These are phyloP conservation scores for Leishmania tropica DNA, from an alignment of 208 protist genomes.

Conservation along the genomic window DNA sequence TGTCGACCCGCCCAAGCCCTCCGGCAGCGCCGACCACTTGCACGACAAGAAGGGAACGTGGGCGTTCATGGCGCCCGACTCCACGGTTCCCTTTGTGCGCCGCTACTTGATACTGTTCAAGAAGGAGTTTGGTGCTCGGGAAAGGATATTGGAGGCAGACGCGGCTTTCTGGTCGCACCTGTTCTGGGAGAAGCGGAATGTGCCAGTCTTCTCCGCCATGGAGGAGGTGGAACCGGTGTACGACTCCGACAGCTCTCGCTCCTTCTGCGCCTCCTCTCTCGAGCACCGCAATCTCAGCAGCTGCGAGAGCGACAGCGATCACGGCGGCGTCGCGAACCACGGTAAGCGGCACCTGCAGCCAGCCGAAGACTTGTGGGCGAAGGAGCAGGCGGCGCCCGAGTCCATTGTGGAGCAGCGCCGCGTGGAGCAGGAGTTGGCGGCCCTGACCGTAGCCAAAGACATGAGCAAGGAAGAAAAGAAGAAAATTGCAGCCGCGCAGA, in stretches of 20 bases:
- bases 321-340: background rate
- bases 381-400: background rate
- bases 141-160: background rate
- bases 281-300: slow-evolving; percentile 2
- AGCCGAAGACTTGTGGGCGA: background rate
- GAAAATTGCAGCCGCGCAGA: background rate
- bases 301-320: background rate
- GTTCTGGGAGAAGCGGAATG: slow-evolving; percentile 3
- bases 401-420: slow-evolving; percentile 2
- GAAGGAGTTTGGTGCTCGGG: slow-evolving; percentile 4
- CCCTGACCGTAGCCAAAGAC: background rate
- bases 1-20: slow-evolving; percentile 12
- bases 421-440: background rate
- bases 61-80: slow-evolving; percentile 19
- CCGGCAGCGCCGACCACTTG: background rate
- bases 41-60: background rate
- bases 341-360: background rate
- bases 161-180: background rate
- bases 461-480: background rate
- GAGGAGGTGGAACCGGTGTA: slow-evolving; percentile 2
- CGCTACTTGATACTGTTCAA: slow-evolving; percentile 31
- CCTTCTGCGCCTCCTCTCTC: background rate
- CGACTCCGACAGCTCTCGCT: background rate
- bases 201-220: background rate
- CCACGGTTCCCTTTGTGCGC: slow-evolving; percentile 22